Evolutionary conservation across 2,329 filamentous ascomycete genomes (phyloP).

Genomic region (Nemania sp.): DNA sequence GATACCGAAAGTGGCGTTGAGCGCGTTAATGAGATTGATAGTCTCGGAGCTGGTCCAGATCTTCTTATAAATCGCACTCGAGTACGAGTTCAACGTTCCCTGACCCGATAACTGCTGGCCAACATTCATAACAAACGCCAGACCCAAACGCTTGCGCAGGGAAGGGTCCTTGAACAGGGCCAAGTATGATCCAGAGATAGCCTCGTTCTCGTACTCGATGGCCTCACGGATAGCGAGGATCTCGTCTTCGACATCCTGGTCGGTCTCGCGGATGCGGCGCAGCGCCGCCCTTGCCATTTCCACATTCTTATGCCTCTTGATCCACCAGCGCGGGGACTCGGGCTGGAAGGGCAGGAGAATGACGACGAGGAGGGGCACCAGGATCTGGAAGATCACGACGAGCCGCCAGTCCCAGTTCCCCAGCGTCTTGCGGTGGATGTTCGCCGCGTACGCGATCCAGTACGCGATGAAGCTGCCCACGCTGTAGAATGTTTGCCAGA

Average conservation of each 20-base stretch:
- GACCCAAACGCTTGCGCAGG: constrained; percentile 65
- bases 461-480: constrained; percentile 68
- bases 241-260: constrained; percentile 69
- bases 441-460: constrained; percentile 67
- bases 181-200: constrained; percentile 63
- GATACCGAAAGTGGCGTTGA: constrained; percentile 74
- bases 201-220: constrained; percentile 72
- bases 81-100: constrained; percentile 73
- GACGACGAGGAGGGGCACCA: constrained; percentile 67
- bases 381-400: constrained; percentile 72
- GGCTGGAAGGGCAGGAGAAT: constrained; percentile 66
- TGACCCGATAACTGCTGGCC: constrained; percentile 75
- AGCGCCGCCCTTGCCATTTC: constrained; percentile 64
- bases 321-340: constrained; percentile 69
- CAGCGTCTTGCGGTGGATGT: constrained; percentile 55
- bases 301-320: constrained; percentile 62
- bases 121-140: constrained; percentile 69
- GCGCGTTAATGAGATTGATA: constrained; percentile 73
- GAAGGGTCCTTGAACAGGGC: constrained; percentile 72
- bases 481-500: constrained; percentile 70
- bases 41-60: constrained; percentile 61
- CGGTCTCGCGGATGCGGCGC: constrained; percentile 62
- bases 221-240: constrained; percentile 67
- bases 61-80: constrained; percentile 73
- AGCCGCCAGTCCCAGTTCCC: constrained; percentile 76